Percentiles rank a stretch among this genome's conserved stretches.
phyloP scores from a whole-genome alignment of 345 rosid species.

The Cardamine resedifolia region DNA sequence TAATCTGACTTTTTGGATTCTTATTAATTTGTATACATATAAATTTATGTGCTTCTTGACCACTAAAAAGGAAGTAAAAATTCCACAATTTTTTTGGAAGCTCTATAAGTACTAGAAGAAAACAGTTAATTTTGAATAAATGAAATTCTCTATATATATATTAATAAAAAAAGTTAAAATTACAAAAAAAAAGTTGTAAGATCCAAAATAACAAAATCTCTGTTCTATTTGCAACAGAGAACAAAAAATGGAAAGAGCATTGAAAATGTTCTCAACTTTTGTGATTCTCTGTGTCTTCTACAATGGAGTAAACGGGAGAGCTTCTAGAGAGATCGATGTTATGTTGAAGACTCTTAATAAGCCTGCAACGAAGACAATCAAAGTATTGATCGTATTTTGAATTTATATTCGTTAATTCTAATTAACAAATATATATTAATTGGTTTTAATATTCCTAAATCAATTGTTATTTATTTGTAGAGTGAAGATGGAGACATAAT shows the following conservation, averaged over 20 bases:
- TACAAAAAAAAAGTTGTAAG: background rate
- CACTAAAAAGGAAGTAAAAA: background rate
- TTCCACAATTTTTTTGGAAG: background rate
- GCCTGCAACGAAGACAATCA: constrained; percentile 47
- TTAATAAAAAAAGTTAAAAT: too few species aligned
- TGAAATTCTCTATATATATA: background rate
- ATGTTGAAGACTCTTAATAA: constrained; percentile 49
- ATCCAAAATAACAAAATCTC: background rate
- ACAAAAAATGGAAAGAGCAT: background rate
- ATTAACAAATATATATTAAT: background rate
- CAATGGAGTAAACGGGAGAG: constrained; percentile 8
- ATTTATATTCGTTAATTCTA: background rate
- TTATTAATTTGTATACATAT: background rate
- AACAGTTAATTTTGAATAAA: background rate
- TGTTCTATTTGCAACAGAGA: background rate
- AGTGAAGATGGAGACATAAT: constrained; percentile 59
- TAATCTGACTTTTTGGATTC: background rate
- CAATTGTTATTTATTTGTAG: constrained; percentile 22
- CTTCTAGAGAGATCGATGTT: constrained; percentile 30
- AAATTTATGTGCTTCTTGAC: background rate
- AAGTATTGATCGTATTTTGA: constrained; percentile 19
- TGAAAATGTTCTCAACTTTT: constrained; percentile 9
- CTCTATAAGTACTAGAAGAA: background rate
- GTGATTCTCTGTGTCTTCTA: constrained; percentile 10
- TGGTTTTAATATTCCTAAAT: background rate